Conservation (phyloP, 1,139 yeast species). For the Yamadazyma atmosphaerica region DNA sequence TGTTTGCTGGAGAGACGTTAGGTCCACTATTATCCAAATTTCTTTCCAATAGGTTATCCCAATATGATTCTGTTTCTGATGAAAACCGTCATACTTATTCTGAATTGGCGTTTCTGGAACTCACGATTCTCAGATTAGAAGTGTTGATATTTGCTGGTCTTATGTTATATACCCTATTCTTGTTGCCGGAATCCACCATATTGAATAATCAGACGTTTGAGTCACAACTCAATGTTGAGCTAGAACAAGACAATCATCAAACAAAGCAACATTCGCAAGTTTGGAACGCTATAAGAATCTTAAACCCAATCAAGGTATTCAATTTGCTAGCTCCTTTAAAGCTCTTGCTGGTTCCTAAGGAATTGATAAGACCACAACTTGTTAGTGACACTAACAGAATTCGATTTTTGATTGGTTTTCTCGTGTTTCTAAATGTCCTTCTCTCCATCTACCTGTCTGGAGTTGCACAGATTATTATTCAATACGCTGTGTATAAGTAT, state of each 20-base stretch:
- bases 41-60: slow-evolving; percentile 16
- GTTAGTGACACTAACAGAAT: slow-evolving; percentile 14
- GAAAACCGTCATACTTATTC: slow-evolving; percentile 3
- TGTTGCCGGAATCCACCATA: slow-evolving; percentile 64
- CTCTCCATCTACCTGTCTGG: slow-evolving; percentile 30
- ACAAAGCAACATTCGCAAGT: slow-evolving; percentile 19
- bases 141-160: slow-evolving; percentile 23
- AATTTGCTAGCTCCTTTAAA: slow-evolving; percentile 50
- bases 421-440: slow-evolving; percentile 51
- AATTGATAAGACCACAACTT: slow-evolving; percentile 22
- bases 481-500: slow-evolving; percentile 61
- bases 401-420: slow-evolving; percentile 38
- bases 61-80: not conserved
- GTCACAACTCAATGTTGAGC: not conserved
- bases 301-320: slow-evolving; percentile 8
- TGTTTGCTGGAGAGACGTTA: slow-evolving; percentile 59
- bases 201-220: slow-evolving; percentile 24
- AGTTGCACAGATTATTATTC: slow-evolving; percentile 46
- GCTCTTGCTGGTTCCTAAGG: slow-evolving; percentile 35
- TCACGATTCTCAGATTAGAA: slow-evolving; percentile 33
- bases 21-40: slow-evolving; percentile 66
- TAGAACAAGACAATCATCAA: not conserved
- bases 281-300: slow-evolving; percentile 4
- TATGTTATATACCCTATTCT: slow-evolving; percentile 30
- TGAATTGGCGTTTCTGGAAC: slow-evolving; percentile 20